Conservation (phyloP, 2,329 filamentous ascomycete genomes). For the Cucurbitaria berberidis region DNA sequence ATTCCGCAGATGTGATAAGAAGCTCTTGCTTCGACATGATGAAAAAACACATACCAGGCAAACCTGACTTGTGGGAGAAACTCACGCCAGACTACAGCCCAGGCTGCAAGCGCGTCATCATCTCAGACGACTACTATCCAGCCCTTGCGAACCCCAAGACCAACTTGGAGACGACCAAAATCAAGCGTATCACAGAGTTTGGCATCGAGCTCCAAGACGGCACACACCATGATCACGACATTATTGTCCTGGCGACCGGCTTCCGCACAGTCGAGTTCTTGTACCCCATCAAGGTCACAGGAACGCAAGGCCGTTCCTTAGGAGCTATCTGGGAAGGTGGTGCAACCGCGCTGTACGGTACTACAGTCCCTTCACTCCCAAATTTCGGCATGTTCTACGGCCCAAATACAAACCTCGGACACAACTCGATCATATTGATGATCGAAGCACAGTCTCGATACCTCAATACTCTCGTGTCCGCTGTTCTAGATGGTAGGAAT, state of each 20-base stretch:
- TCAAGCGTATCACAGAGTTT: conserved; percentile 54
- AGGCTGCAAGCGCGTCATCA: conserved; percentile 63
- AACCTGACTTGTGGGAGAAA: conserved; percentile 59
- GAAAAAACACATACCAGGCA: conserved; percentile 55
- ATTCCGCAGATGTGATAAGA: conserved; percentile 52
- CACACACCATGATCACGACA: conserved; percentile 57
- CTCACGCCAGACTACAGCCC: conserved; percentile 61
- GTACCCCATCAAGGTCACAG: conserved; percentile 61
- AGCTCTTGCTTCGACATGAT: conserved; percentile 48
- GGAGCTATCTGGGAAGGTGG: conserved; percentile 62
- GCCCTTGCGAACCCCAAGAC: conserved; percentile 57
- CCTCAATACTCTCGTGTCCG: conserved; percentile 57
- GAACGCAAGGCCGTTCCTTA: conserved; percentile 52
- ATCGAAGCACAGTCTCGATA: conserved; percentile 65
- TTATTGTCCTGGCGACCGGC: conserved; percentile 65
- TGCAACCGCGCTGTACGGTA: conserved; percentile 59
- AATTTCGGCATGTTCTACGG: conserved; percentile 66
- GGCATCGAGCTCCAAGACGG: conserved; percentile 56
- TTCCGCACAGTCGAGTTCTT: conserved; percentile 66
- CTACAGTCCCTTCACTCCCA: conserved; percentile 59
- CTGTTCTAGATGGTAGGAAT: conserved; percentile 55
- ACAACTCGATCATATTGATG: conserved; percentile 67
- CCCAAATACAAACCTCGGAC: conserved; percentile 61
- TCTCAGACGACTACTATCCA: conserved; percentile 63
- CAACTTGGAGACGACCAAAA: conserved; percentile 57